Evolutionary conservation across 2,329 filamentous ascomycete species (phyloP), one percentile per base, ranked within the genome.

Genomic region (Laburnicola sp.): DNA sequence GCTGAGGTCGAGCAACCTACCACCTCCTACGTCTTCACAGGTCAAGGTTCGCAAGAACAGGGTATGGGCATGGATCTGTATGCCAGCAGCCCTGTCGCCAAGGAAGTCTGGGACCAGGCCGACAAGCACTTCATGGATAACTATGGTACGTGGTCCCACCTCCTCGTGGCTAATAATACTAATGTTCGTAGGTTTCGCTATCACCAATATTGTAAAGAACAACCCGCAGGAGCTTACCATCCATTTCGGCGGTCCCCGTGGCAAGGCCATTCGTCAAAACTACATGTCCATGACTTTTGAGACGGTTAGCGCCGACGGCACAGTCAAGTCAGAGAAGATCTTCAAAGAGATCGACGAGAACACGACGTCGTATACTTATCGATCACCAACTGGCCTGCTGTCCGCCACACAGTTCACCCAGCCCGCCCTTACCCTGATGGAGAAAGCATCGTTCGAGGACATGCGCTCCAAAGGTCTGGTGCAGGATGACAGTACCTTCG

Each of bases 281-380:
- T 99, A 99, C 81, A 97, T 97, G 88, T 87, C 93, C 53, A 99
- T 99, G 94, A 97, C 93, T 41, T 99, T 97, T 75, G 94, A 99
- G 80, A 95, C 93, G n/a, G 91, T 99, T 46, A 88, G 88, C 52
- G 79, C 89, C 2, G 94, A 99, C 73, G 94, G 94, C 25, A 85
- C 85, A 31, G 91, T 96, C 79, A 97, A 97, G 77, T 97, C 94
- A 0, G 94, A 99, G 81, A 96, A 93, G 78, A 99, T 99, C 71
- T 99, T 99, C 84, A 97, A 99, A 80, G 92, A 96, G 68, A 92
- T 99, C 65, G 84, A 88, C 66, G 94, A 97, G 77, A 87, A 82
- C 70, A 97, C 93, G 2, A n/a, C n/a, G n/a, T n/a, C n/a, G n/a
- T n/a, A n/a, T n/a, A n/a, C n/a, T n/a, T n/a, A n/a, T n/a, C n/a